Evolutionary conservation across 495 filamentous ascomycete species (phyloP).

Genomic region (Tuber borchii): DNA sequence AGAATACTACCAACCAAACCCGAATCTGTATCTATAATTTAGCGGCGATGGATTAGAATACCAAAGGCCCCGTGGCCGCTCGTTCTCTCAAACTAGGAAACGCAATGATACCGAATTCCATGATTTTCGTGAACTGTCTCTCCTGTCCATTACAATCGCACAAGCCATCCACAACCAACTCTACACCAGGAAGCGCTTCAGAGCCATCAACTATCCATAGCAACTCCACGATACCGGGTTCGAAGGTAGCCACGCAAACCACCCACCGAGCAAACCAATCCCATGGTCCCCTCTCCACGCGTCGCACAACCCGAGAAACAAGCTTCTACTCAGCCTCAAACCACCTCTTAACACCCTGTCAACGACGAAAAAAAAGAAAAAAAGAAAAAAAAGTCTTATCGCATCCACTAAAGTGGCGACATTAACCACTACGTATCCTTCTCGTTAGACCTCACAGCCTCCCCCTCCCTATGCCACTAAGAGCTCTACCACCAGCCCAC

Average conservation of each 20-base stretch:
- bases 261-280: not conserved
- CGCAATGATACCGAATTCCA: not conserved
- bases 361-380: not conserved
- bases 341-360: not conserved
- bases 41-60: not conserved
- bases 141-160: not conserved
- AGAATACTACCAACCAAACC: not conserved
- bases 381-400: not conserved
- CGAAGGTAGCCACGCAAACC: not conserved
- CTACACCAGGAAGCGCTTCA: not conserved
- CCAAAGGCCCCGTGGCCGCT: not conserved
- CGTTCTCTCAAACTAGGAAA: not conserved
- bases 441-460: not conserved
- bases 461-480: not conserved
- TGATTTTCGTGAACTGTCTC: not conserved
- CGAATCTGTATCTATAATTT: not conserved
- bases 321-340: slow-evolving; percentile 1
- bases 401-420: not conserved
- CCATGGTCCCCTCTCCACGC: not conserved
- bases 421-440: not conserved
- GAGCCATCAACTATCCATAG: not conserved
- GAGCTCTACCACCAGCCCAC: not conserved
- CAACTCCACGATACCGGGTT: not conserved
- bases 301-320: not conserved
- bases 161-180: not conserved